These are phyloP conservation scores for Vickermania ingenoplastis DNA, from an alignment of 208 protist genomes.

Conservation along the genomic window DNA sequence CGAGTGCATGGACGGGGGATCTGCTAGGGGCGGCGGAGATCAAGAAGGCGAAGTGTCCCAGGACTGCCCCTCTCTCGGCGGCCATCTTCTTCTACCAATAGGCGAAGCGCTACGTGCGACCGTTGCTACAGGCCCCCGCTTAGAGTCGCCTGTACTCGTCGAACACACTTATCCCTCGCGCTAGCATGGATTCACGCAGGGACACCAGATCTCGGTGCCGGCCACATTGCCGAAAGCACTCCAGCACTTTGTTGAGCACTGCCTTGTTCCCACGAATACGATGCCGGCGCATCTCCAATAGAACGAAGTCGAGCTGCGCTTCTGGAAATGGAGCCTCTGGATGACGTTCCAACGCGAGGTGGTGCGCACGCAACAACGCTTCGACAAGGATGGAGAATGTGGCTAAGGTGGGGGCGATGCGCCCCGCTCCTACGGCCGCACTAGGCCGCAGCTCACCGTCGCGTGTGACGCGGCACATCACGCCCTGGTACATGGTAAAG, in stretches of 20 bases:
- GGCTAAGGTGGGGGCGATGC: slow-evolving; percentile 22
- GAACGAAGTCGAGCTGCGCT: slow-evolving; percentile 35
- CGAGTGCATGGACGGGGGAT: too few species aligned
- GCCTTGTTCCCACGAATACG: slow-evolving; percentile 32
- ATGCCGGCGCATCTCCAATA: slow-evolving; percentile 52
- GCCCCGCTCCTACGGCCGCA: not conserved
- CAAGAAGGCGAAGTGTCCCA: too few species aligned
- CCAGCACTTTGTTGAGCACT: slow-evolving; percentile 52
- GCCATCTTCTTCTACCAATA: too few species aligned
- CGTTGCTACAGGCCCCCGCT: too few species aligned
- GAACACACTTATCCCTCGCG: slow-evolving; percentile 25
- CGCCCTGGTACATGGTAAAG: slow-evolving; percentile 56
- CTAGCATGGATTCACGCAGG: slow-evolving; percentile 19
- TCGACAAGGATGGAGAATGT: slow-evolving; percentile 69
- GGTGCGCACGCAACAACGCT: slow-evolving; percentile 17
- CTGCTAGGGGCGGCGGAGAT: too few species aligned
- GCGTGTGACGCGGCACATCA: slow-evolving; percentile 14
- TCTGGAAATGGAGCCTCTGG: not conserved
- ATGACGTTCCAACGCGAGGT: slow-evolving; percentile 5
- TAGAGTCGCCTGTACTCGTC: slow-evolving; percentile 16
- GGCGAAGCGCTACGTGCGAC: too few species aligned
- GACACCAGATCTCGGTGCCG: slow-evolving; percentile 10
- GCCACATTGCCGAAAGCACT: slow-evolving; percentile 5
- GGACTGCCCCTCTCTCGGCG: too few species aligned
- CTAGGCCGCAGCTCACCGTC: not conserved